Base-by-base conservation (phyloP, 352 stramenopile species). In the Elongisporangium prolatum region DNA sequence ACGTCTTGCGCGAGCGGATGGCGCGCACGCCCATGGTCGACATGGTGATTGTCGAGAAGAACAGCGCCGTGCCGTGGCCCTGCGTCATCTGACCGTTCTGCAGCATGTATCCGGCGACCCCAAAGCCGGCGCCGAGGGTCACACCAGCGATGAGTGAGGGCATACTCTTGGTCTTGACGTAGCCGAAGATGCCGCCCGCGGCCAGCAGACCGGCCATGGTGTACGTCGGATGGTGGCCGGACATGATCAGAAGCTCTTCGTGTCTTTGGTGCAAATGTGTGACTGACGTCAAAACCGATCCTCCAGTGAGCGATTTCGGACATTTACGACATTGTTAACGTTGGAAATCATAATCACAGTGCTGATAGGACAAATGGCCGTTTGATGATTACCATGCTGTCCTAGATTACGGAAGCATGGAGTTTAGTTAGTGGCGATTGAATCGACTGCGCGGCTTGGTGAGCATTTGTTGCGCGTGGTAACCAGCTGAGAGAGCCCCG, bases 41-140 rank as follows among this genome's bases (percentile, higher is more conserved):
- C 83, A 93, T 91, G 56, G 88, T 94, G 63, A 93, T 80, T 25
- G 86, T 80, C 20, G 86, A 95, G 61, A 91, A 69, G 55, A 91
- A 80, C 20, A 95, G 71, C 56, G 83, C 84, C 28, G 89, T 63
- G 51, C 77, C 83, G 65, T 96, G 88, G 61, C 88, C 88, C 57
- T 89, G 77, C 25, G 83, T 87, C 78, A 92, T 93, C 56, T 87
- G 72, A 40, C 81, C 80, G 63, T 84, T 84, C 60, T 92, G 75
- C 24, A 96, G 72, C 68, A 95, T 65, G 66, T 79, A 91, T 24
- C 83, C 88, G 6, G 86, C 84, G 50, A 88, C 55, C 28, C 84
- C 77, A 62, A 93, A 96, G 58, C 86, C 83, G 14, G 81, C 81
- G 50, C 86, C 84, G 28, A 95, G 77, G 61, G 84, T 82, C 37